A percentile compares a stretch with the other conserved stretches of the same genome.
Evolutionary conservation across 2,329 filamentous ascomycete genomes (phyloP).

Genomic region (Arthrocladium fulminans): DNA sequence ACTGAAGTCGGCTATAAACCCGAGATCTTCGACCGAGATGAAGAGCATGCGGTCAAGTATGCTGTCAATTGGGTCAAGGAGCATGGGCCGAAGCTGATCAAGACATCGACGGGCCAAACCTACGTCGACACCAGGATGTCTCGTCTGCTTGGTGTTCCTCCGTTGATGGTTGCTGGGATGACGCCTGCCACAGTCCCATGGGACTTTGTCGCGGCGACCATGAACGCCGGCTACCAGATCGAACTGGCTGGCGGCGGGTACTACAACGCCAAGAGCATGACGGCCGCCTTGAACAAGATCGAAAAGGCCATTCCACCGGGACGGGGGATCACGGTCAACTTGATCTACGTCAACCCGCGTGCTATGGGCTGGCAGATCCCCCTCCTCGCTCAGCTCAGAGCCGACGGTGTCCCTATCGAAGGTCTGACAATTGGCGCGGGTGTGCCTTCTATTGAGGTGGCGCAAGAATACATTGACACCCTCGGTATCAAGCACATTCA

Average conservation of each 20-base stretch:
- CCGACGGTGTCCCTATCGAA: constrained; percentile 82
- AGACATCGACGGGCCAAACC: constrained; percentile 78
- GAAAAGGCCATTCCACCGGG: constrained; percentile 75
- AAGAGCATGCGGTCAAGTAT: constrained; percentile 88
- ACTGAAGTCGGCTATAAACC: constrained; percentile 94
- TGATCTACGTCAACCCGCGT: constrained; percentile 83
- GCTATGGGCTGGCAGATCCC: constrained; percentile 93
- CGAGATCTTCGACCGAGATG: constrained; percentile 92
- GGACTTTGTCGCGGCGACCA: constrained; percentile 86
- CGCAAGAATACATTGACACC: constrained; percentile 88
- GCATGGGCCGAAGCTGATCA: constrained; percentile 83
- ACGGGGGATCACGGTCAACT: constrained; percentile 77
- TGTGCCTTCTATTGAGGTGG: constrained; percentile 86
- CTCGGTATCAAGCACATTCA: constrained; percentile 85
- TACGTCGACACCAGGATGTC: constrained; percentile 98
- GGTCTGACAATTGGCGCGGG: constrained; percentile 87
- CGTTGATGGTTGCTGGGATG: constrained; percentile 89
- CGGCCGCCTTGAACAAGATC: constrained; percentile 71
- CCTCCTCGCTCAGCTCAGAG: constrained; percentile 66
- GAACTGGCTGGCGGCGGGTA: constrained; percentile 86
- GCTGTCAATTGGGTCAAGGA: constrained; percentile 97
- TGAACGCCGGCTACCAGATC: constrained; percentile 92
- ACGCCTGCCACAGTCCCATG: constrained; percentile 80
- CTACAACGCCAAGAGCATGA: constrained; percentile 75
- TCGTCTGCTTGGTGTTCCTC: constrained; percentile 71